Base-by-base conservation (phyloP, 805 yeast genomes). In the Ogataea parapolymorpha region DNA sequence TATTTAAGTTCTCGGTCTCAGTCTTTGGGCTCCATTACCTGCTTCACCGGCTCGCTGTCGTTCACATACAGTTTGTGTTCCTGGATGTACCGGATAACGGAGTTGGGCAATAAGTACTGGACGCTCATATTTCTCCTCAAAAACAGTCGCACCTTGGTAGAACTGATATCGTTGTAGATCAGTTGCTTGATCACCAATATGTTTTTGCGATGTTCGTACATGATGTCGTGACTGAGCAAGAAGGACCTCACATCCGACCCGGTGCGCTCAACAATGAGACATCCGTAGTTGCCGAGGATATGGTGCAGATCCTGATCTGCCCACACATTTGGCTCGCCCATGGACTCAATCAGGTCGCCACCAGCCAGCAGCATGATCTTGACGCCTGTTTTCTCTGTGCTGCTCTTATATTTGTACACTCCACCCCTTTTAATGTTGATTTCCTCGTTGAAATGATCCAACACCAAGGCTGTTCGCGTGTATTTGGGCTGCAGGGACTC, bases 271-370 rank as follows among this genome's bases (percentile, higher is more conserved):
- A 93, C 96, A 36, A 93, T 93, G 48, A 93, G 69, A 67, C 99
- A 93, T 3, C 99, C 99, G 63, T 93, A 93, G 47, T 85, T 82
- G 20, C 99, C 99, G 51, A 93, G 72, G 34, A 93, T 93, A 61
- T 93, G 99, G 56, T 89, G 95, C 55, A 93, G 71, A 64, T 93
- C 99, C 43, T 76, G 83, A 61, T 91, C 98, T 1, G 95, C 95
- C 99, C 99, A 93, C 27, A 93, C 99, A 56, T 91, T 93, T 16
- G 99, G 98, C 65, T 93, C 99, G n/a, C 99, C 99, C 98, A 93
- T 93, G 32, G 95, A 82, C 63, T 93, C 99, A 39, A 93, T 93
- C 53, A 93, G 74, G 65, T 93, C 99, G 31, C 99, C 99, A 37
- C 99, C 99, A 0, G 99, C 99, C 29, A 93, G 70, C 41, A 93